Base-by-base conservation (phyloP, 208 protist species). In the Trypanosoma caninum region DNA sequence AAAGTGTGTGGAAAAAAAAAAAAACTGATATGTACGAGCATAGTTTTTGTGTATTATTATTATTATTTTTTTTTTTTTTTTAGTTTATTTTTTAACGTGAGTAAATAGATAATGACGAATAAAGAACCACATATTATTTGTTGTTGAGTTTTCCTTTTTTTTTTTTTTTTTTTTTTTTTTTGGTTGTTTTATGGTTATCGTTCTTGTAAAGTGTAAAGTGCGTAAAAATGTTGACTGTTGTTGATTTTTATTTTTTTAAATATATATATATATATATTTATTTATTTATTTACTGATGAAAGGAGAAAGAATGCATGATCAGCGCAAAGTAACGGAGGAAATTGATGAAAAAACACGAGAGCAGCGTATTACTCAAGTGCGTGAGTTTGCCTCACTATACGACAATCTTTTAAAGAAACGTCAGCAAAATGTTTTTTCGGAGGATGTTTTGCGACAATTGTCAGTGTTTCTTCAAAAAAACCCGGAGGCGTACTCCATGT, bases 401-500 rank as follows among this genome's bases (percentile, higher is more conserved):
- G 64, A 53, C 20, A 41, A 56, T 14, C 44, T 81, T 13, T 59
- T 90, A 28, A 47, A 64, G 31, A 40, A 78, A 30, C 50, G 59
- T 3, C 53, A 66, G 13, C 14, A 34, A 6, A 34, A 64, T 18
- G 41, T 68, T 18, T 78, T 74, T 64, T 76, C 62, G 1, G 41
- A 44, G 25, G 40, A 71, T 2, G 70, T 74, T 2, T 54, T 93
- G 3, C 44, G 54, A 20, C 57, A 78, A 34, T 77, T 73, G 7
- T 63, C 73, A 23, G 48, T 37, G 16, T 55, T 96, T 33, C 67
- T 94, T 1, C 37, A 69, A 25, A 64, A 80, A 11, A 80, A 89
- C 47, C 84, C 91, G 9, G 84, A 96, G 51, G 78, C 73, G 9
- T 94, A 96, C 74, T 73, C 87, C 2, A 71, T 87, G 34, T 96